Evolutionary conservation across 2,329 filamentous ascomycete genomes (phyloP).

Genomic region (Pyrenophora graminea): DNA sequence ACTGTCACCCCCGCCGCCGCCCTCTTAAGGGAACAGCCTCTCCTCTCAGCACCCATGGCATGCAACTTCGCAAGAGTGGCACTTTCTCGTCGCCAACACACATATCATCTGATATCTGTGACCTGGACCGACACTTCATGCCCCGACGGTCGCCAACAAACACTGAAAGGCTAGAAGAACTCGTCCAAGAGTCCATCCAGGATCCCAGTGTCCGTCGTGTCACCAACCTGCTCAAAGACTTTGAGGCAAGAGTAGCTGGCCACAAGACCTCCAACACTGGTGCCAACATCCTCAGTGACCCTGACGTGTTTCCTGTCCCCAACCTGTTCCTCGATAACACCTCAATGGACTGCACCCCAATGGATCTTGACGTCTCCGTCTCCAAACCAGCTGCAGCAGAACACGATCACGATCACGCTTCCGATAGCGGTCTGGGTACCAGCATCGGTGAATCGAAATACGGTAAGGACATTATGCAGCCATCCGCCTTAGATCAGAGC

Average conservation of each 20-base stretch:
- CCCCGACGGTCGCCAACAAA: constrained; percentile 55
- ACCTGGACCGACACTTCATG: constrained; percentile 48
- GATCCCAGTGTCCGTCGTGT: constrained; percentile 52
- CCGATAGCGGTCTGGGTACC: constrained; percentile 86
- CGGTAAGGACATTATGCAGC: constrained; percentile 40
- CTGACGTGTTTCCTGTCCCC: constrained; percentile 55
- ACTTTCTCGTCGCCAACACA: constrained; percentile 54
- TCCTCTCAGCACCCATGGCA: constrained; percentile 46
- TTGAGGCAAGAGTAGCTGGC: constrained; percentile 51
- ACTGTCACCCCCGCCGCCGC: constrained; percentile 52
- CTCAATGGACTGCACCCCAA: constrained; percentile 39
- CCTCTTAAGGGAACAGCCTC: constrained; percentile 46
- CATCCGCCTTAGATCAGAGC: constrained; percentile 19
- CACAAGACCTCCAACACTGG: constrained; percentile 36
- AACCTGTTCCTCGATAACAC: constrained; percentile 49
- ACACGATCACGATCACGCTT: constrained; percentile 73
- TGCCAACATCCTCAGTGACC: constrained; percentile 52
- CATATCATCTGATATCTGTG: constrained; percentile 45
- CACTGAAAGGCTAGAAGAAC: constrained; percentile 54
- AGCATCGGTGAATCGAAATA: constrained; percentile 67
- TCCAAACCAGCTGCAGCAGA: constrained; percentile 46
- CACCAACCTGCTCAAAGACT: constrained; percentile 49
- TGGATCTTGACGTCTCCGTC: constrained; percentile 40
- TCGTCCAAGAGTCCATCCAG: constrained; percentile 52
- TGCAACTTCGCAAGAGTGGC: constrained; percentile 54